Base-by-base conservation (phyloP, 768 basidiomycete genomes). In the Agaricus subrufescens region DNA sequence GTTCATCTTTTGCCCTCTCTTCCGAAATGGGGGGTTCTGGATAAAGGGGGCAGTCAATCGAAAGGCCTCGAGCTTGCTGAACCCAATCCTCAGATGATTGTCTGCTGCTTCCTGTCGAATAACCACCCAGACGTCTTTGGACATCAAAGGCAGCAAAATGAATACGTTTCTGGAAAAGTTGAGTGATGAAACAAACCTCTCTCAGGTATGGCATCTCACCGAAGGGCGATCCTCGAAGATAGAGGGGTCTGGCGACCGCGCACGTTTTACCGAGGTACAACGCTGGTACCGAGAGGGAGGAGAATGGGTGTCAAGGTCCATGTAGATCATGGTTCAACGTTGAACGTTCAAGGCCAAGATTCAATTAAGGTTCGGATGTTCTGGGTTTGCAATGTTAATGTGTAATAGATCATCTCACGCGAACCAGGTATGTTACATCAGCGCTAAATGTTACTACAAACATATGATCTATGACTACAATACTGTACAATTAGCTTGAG, bases 31-130 rank as follows among this genome's bases (percentile, higher is more conserved):
- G 26, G n/a, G 37, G 39, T 7, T 14, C 53, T 37, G 65, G 54
- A 30, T 66, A 67, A 46, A 70, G 62, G 44, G 82, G 80, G 59
- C 82, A 82, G 52, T 80, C 78, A 23, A 91, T 86, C n/a, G 79
- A 76, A 58, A 91, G 75, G 46, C 79, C 84, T 52, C 81, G 77
- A 3, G 89, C 80, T 64, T 85, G 86, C 56, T 76, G 74, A 10
- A 91, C 88, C 89, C 87, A 91, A 63, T 91, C 88, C 56, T 89
- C 89, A 8, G 81, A 77, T 15, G 71, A 67, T 42, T 75, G 71
- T 27, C 75, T 67, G 61, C 77, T 74, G 61, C 70, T 73, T 63
- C 59, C 65, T 44, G 71, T 63, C 53, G 78, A 65, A 15, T 50
- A 54, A 46, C 60, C 58, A 48, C 58, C 58, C 15, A 45, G 10